These are phyloP conservation scores for Syzygium grande DNA, from an alignment of 345 rosid genomes.

Conservation along the genomic window DNA sequence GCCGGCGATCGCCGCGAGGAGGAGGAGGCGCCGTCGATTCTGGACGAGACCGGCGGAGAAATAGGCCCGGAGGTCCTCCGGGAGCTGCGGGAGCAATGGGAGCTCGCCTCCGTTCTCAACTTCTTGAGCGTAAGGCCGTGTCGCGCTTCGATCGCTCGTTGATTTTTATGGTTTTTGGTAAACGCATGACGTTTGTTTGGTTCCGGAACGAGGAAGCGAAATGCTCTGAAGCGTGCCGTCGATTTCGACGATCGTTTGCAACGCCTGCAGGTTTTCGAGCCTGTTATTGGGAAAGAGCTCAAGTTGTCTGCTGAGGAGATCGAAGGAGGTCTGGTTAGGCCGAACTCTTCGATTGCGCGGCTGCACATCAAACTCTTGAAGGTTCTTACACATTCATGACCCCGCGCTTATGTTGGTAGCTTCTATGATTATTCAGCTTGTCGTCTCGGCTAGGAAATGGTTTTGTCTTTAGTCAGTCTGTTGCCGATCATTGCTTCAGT, in stretches of 20 bases:
- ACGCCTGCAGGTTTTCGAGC: conserved; percentile 52
- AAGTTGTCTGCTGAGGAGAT: conserved; percentile 70
- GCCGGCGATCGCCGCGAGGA: background rate
- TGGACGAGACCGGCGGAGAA: conserved; percentile 17
- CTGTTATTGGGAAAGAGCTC: conserved; percentile 41
- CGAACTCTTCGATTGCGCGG: conserved; percentile 37
- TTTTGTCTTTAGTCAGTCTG: background rate
- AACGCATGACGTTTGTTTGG: background rate
- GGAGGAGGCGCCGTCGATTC: background rate
- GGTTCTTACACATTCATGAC: conserved; percentile 21
- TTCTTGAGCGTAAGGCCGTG: conserved; percentile 44
- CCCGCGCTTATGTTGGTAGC: background rate
- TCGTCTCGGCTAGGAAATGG: background rate
- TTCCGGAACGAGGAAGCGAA: background rate
- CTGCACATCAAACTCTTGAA: conserved; percentile 65
- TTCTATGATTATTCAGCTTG: background rate
- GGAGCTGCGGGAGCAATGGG: conserved; percentile 72
- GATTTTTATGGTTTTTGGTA: background rate
- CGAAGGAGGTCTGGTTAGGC: conserved; percentile 55
- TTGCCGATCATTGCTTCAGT: background rate
- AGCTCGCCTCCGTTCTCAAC: conserved; percentile 85
- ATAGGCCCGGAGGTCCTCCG: conserved; percentile 33
- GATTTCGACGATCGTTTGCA: background rate
- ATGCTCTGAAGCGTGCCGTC: background rate
- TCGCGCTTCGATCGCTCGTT: background rate